Percentiles rank a stretch among this genome's conserved stretches.
These are phyloP conservation scores for Cutaneotrichosporon mucoides DNA, from an alignment of 1,284 basidiomycete species.

Conservation along the genomic window DNA sequence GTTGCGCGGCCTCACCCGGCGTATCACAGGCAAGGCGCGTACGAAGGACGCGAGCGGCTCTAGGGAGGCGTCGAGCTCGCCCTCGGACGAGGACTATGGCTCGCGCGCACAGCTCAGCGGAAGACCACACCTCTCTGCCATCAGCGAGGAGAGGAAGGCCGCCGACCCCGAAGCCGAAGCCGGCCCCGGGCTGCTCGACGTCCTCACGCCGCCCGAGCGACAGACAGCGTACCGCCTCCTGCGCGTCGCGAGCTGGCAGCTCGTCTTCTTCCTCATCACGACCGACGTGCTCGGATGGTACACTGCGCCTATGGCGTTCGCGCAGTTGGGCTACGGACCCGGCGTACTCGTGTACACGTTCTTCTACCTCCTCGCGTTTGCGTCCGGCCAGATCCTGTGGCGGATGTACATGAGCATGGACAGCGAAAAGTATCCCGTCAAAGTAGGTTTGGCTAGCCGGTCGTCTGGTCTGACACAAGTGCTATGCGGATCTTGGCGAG, in stretches of 20 bases:
- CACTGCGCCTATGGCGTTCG: constrained; percentile 39
- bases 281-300: constrained; percentile 41
- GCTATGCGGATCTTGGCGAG: constrained; percentile 21
- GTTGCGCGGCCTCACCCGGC: neutral
- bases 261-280: constrained; percentile 21
- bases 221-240: constrained; percentile 13
- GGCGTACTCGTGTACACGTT: constrained; percentile 25
- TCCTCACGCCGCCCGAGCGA: neutral
- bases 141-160: neutral
- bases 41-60: too few species aligned
- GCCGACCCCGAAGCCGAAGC: neutral
- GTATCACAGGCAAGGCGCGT: too few species aligned
- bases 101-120: too few species aligned
- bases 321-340: constrained; percentile 26
- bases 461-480: neutral
- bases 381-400: constrained; percentile 20
- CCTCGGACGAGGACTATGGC: too few species aligned
- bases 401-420: constrained; percentile 20
- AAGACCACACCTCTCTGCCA: neutral
- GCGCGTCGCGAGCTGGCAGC: constrained; percentile 18
- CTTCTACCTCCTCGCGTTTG: constrained; percentile 17
- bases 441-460: too few species aligned
- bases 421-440: constrained; percentile 18
- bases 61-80: too few species aligned
- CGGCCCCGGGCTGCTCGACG: neutral